These are phyloP conservation scores for Grammothele lineata DNA, from an alignment of 768 basidiomycete species.

Conservation along the genomic window DNA sequence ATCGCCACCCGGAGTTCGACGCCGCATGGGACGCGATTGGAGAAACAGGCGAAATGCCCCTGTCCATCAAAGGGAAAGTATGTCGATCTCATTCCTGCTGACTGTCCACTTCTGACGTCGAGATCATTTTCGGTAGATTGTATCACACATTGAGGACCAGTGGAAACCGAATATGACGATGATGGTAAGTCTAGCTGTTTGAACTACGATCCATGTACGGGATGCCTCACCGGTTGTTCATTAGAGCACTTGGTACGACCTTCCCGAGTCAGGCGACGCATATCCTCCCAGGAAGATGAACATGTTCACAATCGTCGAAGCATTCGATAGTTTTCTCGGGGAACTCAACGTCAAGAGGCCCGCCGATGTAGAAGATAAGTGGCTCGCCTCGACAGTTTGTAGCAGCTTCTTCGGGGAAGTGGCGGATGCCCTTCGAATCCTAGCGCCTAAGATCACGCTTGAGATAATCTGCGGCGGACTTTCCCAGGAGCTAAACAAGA, in stretches of 20 bases:
- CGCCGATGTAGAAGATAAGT: too few relatives aligned
- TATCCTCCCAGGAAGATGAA: too few relatives aligned
- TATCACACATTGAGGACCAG: background rate
- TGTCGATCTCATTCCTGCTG: too few relatives aligned
- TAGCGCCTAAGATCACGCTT: conserved; percentile 15
- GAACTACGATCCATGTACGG: background rate
- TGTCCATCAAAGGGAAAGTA: too few relatives aligned
- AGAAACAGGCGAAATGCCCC: too few relatives aligned
- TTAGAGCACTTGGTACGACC: too few relatives aligned
- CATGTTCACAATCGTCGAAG: too few relatives aligned
- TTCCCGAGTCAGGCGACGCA: too few relatives aligned
- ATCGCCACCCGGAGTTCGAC: background rate
- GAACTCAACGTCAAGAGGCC: too few relatives aligned
- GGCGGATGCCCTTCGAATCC: conserved; percentile 14
- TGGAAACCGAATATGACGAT: conserved; percentile 13
- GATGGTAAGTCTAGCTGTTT: conserved; percentile 2
- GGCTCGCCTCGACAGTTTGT: background rate
- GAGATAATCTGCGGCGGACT: conserved; percentile 28
- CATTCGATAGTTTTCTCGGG: too few relatives aligned
- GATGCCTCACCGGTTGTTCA: too few relatives aligned
- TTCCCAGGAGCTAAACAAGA: conserved; percentile 28
- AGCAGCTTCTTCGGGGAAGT: conserved; percentile 27
- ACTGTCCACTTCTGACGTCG: too few relatives aligned
- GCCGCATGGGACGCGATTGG: background rate
- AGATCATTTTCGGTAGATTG: background rate